phyloP scores from a whole-genome alignment of 805 yeast species.

The Debaryomyces castellii region DNA sequence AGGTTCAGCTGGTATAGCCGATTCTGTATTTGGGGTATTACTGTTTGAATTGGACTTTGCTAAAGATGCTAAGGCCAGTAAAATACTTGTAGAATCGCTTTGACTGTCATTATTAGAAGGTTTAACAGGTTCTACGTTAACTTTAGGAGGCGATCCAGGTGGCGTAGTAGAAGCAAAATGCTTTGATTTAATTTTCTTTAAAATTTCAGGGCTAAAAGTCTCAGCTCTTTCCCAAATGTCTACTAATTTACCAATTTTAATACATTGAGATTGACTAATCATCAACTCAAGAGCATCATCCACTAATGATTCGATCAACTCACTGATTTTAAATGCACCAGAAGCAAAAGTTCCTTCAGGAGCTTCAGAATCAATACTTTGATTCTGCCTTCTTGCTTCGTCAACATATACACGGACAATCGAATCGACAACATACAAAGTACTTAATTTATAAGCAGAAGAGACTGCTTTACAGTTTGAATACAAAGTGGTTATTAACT shows the following conservation, averaged over 20 bases:
- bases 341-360: conserved; percentile 73
- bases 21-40: conserved; percentile 27
- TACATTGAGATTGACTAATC: conserved; percentile 52
- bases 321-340: conserved; percentile 65
- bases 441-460: conserved; percentile 82
- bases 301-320: conserved; percentile 60
- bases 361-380: conserved; percentile 47
- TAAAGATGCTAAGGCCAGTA: conserved; percentile 68
- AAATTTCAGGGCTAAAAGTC: conserved; percentile 62
- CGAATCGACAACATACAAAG: conserved; percentile 88
- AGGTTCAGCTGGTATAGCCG: conserved; percentile 22
- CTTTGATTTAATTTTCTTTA: conserved; percentile 56
- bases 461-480: conserved; percentile 72
- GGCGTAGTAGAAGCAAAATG: conserved; percentile 70
- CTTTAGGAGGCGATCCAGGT: conserved; percentile 56
- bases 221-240: conserved; percentile 91
- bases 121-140: conserved; percentile 22
- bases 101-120: conserved; percentile 20
- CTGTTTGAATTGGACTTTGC: conserved; percentile 44
- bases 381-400: conserved; percentile 58
- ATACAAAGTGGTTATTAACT: conserved; percentile 56
- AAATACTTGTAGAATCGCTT: conserved; percentile 58
- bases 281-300: conserved; percentile 61
- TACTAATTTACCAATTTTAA: conserved; percentile 77
- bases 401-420: conserved; percentile 83